phyloP scores from a whole-genome alignment of 495 filamentous ascomycete genomes.

The Aspergillus leporis region DNA sequence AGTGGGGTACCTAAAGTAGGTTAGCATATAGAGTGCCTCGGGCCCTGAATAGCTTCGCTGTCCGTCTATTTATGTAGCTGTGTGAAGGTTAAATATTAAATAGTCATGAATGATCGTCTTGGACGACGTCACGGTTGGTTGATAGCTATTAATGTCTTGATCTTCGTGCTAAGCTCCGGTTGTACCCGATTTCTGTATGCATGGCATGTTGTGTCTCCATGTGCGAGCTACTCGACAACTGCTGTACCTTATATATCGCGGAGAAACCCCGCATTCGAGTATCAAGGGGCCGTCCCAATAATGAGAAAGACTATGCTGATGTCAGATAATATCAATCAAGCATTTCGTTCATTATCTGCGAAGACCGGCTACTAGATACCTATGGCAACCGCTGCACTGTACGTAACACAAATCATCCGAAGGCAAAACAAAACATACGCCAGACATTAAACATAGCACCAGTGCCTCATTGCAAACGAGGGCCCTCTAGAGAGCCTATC shows the following conservation, averaged over 20 bases:
- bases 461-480: background rate
- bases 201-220: background rate
- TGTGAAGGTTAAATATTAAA: too few relatives aligned
- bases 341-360: background rate
- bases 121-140: too few relatives aligned
- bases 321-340: background rate
- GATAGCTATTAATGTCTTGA: too few relatives aligned
- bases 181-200: background rate
- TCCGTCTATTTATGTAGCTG: too few relatives aligned
- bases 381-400: background rate
- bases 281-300: background rate
- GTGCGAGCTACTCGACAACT: background rate
- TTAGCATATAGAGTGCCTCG: too few relatives aligned
- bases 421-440: background rate
- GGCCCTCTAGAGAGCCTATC: background rate
- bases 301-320: background rate
- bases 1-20: background rate
- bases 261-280: background rate
- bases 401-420: background rate
- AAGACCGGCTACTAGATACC: background rate
- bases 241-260: background rate
- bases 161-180: background rate
- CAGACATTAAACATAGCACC: conserved; percentile 1
- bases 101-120: too few relatives aligned
- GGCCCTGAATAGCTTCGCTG: too few relatives aligned